Evolutionary conservation across 2,329 filamentous ascomycete species (phyloP), one percentile per base, ranked within the genome.

Genomic region (Purpureocillium lavendulum): DNA sequence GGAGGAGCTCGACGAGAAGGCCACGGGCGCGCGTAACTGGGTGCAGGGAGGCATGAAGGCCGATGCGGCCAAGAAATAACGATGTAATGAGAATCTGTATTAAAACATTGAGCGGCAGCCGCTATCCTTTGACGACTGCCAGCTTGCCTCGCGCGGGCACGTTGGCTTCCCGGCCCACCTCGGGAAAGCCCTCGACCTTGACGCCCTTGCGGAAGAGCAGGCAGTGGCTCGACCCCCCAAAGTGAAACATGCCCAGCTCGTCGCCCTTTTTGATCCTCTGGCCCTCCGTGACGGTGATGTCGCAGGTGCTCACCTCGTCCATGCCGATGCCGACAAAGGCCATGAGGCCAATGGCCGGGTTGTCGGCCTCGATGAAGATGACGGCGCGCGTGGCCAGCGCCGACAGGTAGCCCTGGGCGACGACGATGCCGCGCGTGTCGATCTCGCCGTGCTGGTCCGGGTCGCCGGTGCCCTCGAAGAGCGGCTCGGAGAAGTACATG

Each of bases 161-260:
- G 34, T 69, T 69, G 34, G 56, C 53, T 43, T 59, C 47, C 39
- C 53, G 54, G 0, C 59, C 59, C 0, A 62, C 43, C 39, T 56
- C 45, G 0, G 64, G 65, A 29, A 68, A 58, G 0, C 54, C 64
- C 2, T 62, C 55, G 0, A 77, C 43, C 39, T 67, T 62, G 26
- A 81, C 73, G 0, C 65, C 70, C 45, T 72, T 67, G 18, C 74
- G 60, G 61, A 87, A 87, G 3, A 88, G 52, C 48, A 87, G 53
- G 49, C 80, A 84, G 53, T 85, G 77, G 2, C 77, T 78, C 7
- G 74, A 81, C 0, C 84, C 84, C n/a, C 84, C 84, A 54, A 82
- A 87, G 53, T 88, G 84, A 59, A 88, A 88, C 82, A 86, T 87
- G 32, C 84, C 84, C 30, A 80, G 66, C 62, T 87, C 64, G 4